phyloP scores from a whole-genome alignment of 148 eudicot species.

The Rhododendron ovatum region DNA sequence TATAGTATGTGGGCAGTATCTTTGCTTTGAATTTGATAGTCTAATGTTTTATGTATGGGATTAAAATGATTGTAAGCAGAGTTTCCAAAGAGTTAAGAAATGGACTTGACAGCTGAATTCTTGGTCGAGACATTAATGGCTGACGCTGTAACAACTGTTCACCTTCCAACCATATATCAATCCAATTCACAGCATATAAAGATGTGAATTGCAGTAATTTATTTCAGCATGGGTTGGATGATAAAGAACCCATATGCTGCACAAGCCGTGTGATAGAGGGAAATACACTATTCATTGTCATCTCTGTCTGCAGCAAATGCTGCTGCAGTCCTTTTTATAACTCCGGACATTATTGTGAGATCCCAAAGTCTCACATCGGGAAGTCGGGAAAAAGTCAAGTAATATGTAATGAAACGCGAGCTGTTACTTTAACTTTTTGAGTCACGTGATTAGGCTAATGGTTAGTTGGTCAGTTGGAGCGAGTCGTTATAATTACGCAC shows the following conservation, averaged over 20 bases:
- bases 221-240: conserved; percentile 3
- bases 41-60: background rate
- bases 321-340: background rate
- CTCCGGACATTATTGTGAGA: background rate
- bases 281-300: background rate
- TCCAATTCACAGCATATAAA: background rate
- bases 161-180: conserved; percentile 1
- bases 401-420: no score
- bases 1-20: background rate
- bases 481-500: no score
- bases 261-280: background rate
- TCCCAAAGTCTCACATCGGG: no score
- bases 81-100: background rate
- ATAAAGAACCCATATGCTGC: background rate
- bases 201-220: background rate
- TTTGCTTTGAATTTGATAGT: no score
- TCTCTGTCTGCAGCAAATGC: background rate
- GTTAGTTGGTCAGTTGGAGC: no score
- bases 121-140: background rate
- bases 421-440: no score
- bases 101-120: background rate
- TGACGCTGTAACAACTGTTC: no score
- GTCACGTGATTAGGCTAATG: no score
- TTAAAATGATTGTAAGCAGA: background rate
- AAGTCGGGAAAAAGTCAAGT: no score